Percentiles rank a stretch among this genome's conserved stretches.
phyloP scores from a whole-genome alignment of 768 basidiomycete species.

The Naganishia randhawae region DNA sequence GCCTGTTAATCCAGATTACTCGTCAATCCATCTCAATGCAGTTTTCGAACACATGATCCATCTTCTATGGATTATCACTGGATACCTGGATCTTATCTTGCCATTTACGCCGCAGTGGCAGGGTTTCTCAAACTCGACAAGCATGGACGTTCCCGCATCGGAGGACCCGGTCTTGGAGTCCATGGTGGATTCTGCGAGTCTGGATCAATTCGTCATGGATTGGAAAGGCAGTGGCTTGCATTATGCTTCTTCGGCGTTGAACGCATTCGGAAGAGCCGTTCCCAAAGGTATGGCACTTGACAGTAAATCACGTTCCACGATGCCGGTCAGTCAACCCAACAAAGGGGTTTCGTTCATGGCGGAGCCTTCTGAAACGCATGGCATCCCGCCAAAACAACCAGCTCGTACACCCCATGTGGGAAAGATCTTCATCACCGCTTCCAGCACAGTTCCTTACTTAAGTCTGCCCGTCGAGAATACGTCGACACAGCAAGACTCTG shows the following conservation, averaged over 20 bases:
- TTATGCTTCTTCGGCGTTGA: constrained; percentile 4
- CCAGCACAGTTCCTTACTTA: not conserved
- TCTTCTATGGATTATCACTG: constrained; percentile 41
- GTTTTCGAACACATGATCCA: constrained; percentile 41
- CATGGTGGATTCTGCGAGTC: not conserved
- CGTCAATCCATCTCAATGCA: constrained; percentile 38
- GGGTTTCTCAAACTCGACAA: not conserved
- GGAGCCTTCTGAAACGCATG: not conserved
- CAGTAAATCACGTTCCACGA: no score
- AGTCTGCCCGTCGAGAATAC: not conserved
- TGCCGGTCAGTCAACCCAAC: not conserved
- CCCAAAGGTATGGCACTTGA: not conserved
- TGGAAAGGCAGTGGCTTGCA: constrained; percentile 7
- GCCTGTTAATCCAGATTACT: constrained; percentile 27
- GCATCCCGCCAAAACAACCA: not conserved
- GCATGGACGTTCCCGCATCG: not conserved
- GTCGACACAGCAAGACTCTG: not conserved
- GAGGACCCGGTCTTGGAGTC: not conserved
- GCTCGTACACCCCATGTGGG: not conserved
- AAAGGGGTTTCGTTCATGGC: not conserved
- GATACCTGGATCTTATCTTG: constrained; percentile 41
- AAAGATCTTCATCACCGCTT: not conserved
- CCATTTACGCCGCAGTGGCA: constrained; percentile 38
- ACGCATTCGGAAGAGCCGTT: not conserved
- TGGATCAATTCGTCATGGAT: not conserved